phyloP scores from a whole-genome alignment of 2,329 filamentous ascomycete genomes.

The Chalara sp. region DNA sequence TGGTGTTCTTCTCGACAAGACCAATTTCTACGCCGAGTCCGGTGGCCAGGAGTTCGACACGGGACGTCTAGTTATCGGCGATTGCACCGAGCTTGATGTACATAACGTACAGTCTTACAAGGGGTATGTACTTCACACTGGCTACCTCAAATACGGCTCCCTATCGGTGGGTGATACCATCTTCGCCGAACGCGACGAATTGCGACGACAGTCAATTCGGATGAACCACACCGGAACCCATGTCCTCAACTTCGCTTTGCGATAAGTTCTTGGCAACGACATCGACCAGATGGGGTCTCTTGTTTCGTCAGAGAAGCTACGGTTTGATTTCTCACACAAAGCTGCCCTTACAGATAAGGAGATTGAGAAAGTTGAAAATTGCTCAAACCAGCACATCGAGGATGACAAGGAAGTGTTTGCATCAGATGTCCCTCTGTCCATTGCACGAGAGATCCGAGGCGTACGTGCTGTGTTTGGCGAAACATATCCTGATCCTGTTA shows the following conservation, averaged over 20 bases:
- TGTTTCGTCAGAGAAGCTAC: constrained; percentile 89
- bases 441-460: constrained; percentile 76
- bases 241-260: constrained; percentile 87
- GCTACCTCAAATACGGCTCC: constrained; percentile 79
- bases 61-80: constrained; percentile 81
- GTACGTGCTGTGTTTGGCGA: constrained; percentile 96
- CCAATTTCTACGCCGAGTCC: constrained; percentile 97
- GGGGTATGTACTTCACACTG: constrained; percentile 92
- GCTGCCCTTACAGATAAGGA: constrained; percentile 68
- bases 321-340: constrained; percentile 99
- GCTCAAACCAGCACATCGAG: constrained; percentile 83
- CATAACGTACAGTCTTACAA: constrained; percentile 87
- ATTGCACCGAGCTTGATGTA: constrained; percentile 84
- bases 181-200: constrained; percentile 89
- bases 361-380: constrained; percentile 76
- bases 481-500: constrained; percentile 94
- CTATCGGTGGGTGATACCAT: constrained; percentile 76
- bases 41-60: constrained; percentile 92
- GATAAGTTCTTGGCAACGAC: constrained; percentile 84
- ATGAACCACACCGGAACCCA: constrained; percentile 98
- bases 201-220: constrained; percentile 81
- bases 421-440: constrained; percentile 78
- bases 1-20: constrained; percentile 82
- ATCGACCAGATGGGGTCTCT: constrained; percentile 93
- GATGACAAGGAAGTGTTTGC: constrained; percentile 78